These are phyloP conservation scores for Tricholomella constricta DNA, from an alignment of 768 basidiomycete species.

Conservation along the genomic window DNA sequence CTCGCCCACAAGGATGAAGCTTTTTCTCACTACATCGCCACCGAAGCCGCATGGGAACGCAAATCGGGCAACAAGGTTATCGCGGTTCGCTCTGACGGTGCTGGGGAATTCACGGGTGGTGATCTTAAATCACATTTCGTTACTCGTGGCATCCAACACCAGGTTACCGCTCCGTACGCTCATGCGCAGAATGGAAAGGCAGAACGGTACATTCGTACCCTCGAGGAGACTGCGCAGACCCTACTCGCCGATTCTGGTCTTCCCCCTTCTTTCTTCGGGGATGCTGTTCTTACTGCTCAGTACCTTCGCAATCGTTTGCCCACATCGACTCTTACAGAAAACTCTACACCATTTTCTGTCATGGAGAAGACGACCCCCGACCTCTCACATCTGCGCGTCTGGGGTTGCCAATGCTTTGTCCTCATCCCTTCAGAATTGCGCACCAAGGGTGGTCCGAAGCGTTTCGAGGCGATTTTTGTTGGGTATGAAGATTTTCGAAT, in stretches of 20 bases:
- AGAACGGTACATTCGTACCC: conserved; percentile 30
- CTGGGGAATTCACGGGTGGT: not conserved
- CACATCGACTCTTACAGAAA: conserved; percentile 22
- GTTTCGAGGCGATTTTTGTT: no score
- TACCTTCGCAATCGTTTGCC: conserved; percentile 26
- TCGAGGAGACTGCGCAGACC: no score
- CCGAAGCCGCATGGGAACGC: not conserved
- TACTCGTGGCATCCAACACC: conserved; percentile 19
- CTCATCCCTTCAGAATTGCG: conserved; percentile 21
- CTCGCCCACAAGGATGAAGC: no score
- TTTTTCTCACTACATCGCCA: not conserved
- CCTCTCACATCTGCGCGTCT: no score
- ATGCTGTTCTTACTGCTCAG: no score
- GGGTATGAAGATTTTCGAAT: no score
- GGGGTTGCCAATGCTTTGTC: conserved; percentile 22
- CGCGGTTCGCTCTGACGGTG: not conserved
- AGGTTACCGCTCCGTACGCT: conserved; percentile 29
- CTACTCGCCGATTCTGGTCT: no score
- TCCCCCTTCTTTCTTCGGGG: no score
- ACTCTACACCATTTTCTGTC: conserved; percentile 19
- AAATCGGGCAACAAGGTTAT: not conserved
- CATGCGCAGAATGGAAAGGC: conserved; percentile 34
- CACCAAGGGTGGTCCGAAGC: no score
- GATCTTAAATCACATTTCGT: not conserved
- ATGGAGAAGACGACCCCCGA: conserved; percentile 25